These are phyloP conservation scores for Sphagnum contortum DNA, from an alignment of 225 moss, liverwort and hornwort species.

Conservation along the genomic window DNA sequence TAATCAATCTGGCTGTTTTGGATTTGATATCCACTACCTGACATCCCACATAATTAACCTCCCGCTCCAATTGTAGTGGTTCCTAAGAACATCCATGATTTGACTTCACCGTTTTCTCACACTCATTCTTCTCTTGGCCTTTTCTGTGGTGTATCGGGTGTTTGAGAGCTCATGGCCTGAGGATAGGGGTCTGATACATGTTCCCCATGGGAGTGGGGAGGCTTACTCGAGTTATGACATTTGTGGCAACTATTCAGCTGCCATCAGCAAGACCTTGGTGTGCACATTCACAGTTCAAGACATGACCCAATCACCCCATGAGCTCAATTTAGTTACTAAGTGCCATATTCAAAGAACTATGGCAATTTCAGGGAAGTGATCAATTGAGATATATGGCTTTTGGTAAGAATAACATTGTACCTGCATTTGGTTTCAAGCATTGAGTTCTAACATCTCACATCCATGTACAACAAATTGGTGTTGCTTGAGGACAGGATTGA, in stretches of 20 bases:
- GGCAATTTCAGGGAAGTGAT: conserved; percentile 61
- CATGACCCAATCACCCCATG: conserved; percentile 62
- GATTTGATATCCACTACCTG: no score
- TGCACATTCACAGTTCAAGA: conserved; percentile 71
- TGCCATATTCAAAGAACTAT: conserved; percentile 69
- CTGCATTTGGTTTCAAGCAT: background rate
- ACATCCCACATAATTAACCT: conserved; percentile 62
- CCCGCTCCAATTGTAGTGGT: conserved; percentile 36
- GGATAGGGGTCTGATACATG: conserved; percentile 88
- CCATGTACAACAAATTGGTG: background rate
- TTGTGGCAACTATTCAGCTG: conserved; percentile 70
- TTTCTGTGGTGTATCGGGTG: conserved; percentile 81
- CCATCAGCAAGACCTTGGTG: conserved; percentile 98
- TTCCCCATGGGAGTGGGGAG: conserved; percentile 87
- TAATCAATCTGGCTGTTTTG: no score
- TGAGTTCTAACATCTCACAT: background rate
- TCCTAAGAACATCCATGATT: conserved; percentile 72
- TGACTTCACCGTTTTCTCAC: conserved; percentile 92
- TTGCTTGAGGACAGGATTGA: no score
- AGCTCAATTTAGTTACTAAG: conserved; percentile 84
- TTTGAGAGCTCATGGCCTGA: conserved; percentile 81
- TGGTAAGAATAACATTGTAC: conserved; percentile 34
- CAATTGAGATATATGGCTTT: conserved; percentile 43
- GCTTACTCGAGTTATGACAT: conserved; percentile 79
- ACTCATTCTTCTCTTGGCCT: conserved; percentile 75